Conservation (phyloP, 2,329 filamentous ascomycete species). For the Ascosphaera acerosa region DNA sequence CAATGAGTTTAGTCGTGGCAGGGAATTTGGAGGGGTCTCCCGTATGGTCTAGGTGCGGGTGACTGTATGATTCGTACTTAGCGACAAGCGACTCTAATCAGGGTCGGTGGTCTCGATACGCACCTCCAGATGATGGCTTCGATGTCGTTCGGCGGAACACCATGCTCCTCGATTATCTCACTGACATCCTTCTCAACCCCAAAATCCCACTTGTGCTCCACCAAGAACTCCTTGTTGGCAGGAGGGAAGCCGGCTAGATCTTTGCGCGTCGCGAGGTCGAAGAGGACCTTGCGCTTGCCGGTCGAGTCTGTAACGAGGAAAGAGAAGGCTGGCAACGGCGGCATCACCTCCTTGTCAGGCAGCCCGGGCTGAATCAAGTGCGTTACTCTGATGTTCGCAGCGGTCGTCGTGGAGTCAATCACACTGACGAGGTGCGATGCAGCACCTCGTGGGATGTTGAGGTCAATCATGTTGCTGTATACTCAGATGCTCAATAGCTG, state of each 20-base stretch:
- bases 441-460: not conserved
- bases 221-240: too few relatives aligned
- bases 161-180: not conserved
- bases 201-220: conserved; percentile 1
- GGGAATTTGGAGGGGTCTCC: conserved; percentile 26
- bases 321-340: not conserved
- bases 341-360: not conserved
- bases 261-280: not conserved
- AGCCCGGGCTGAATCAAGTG: not conserved
- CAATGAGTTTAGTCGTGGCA: conserved; percentile 21
- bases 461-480: not conserved
- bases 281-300: not conserved
- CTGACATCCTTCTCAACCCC: not conserved
- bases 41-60: conserved; percentile 24
- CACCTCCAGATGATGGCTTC: not conserved
- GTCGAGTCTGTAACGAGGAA: not conserved
- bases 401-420: not conserved
- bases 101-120: too few relatives aligned
- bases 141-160: not conserved
- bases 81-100: too few relatives aligned
- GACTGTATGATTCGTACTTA: too few relatives aligned
- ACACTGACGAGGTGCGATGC: not conserved
- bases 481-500: too few relatives aligned
- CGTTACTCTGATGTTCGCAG: not conserved
- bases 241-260: not conserved